A percentile compares a stretch with the other conserved stretches of the same genome.
Conservation (phyloP, 306 rosid genomes). For the Prinsepia uniflora region DNA sequence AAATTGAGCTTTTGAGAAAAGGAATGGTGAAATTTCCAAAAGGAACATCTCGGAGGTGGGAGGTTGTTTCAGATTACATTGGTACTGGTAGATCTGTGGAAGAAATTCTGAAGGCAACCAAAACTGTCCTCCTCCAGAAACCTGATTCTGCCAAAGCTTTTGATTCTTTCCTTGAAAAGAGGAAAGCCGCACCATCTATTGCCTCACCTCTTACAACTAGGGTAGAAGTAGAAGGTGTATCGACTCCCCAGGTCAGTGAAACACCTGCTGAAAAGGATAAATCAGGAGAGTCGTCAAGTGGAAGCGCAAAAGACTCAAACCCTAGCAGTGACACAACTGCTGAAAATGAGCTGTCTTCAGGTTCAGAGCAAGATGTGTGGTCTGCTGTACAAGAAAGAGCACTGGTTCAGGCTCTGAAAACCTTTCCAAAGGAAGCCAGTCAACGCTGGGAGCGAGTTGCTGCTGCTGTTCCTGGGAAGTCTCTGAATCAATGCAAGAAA, state of each 20-base stretch:
- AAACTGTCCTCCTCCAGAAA: conserved; percentile 90
- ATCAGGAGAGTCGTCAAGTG: conserved; percentile 30
- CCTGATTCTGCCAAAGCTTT: conserved; percentile 91
- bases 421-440: conserved; percentile 81
- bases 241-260: conserved; percentile 35
- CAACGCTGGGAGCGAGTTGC: conserved; percentile 98
- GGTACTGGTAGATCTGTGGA: conserved; percentile 93
- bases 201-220: conserved; percentile 91
- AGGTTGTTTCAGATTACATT: conserved; percentile 90
- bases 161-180: conserved; percentile 90
- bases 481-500: conserved; percentile 87
- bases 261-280: conserved; percentile 28
- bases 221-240: conserved; percentile 60
- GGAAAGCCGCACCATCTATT: conserved; percentile 78
- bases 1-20: conserved; percentile 81
- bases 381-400: conserved; percentile 90
- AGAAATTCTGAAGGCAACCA: conserved; percentile 93
- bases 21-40: conserved; percentile 85
- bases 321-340: conserved; percentile 23
- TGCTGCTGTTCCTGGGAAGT: conserved; percentile 90
- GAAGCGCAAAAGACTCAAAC: conserved; percentile 30
- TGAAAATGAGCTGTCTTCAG: conserved; percentile 49
- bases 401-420: conserved; percentile 87
- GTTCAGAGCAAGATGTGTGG: conserved; percentile 77
- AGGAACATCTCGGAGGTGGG: conserved; percentile 98